Base-by-base conservation (phyloP, 1,284 basidiomycete genomes). In the Fomitiporia mediterranea region DNA sequence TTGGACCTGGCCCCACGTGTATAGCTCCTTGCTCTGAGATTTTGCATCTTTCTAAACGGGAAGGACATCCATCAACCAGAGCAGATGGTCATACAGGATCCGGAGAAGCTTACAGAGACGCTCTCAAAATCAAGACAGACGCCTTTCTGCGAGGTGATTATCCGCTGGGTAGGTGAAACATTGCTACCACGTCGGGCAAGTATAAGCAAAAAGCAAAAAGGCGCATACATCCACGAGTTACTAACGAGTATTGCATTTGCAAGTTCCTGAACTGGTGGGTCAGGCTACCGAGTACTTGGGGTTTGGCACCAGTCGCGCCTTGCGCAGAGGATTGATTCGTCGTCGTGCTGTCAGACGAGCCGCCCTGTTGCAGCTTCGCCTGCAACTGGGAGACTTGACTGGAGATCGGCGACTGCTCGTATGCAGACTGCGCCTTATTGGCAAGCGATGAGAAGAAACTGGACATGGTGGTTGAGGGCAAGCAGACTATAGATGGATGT, bases 11-110 rank as follows among this genome's bases (percentile, higher is more conserved):
- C 89, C 89, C 89, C 89, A 91, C 30, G 78, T 80, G 63, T 88
- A 91, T 34, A 91, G 70, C 61, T 91, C 89, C 69, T 91, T 91
- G 75, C 85, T 88, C 65, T 85, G 81, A 0, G 79, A 72, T 65
- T 89, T 85, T 5, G 76, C 66, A 64, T 89, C 82, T 61, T 83
- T 78, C 52, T 53, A 19, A n/a, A n/a, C n/a, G n/a, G n/a, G n/a
- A n/a, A n/a, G n/a, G n/a, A n/a, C n/a, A n/a, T n/a, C 13, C 6
- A 34, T 32, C 9, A 21, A 28, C 19, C 15, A 46, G 8, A 40
- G 40, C 21, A 53, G 42, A 32, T 6, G 6, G n/a, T n/a, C n/a
- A n/a, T n/a, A n/a, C n/a, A n/a, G n/a, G n/a, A n/a, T n/a, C n/a
- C n/a, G 4, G 23, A 37, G 30, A n/a, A 43, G 21, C 52, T 19